Evolutionary conservation across 345 rosid genomes (phyloP), one percentile per base, ranked within the genome.

Genomic region (Psidium guajava): DNA sequence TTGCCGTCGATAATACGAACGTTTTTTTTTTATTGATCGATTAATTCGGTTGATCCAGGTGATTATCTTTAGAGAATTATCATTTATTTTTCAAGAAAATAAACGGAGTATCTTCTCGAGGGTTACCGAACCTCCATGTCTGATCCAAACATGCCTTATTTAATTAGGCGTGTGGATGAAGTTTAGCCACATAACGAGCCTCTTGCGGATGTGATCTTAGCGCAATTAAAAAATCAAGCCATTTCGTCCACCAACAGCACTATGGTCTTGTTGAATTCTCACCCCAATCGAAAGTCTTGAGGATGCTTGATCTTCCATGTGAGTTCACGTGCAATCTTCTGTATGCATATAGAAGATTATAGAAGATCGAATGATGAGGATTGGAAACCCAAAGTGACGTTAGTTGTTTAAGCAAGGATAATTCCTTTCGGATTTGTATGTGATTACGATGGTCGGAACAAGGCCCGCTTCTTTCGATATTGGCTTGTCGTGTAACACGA

Each of bases 71-170:
- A 15, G 6, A 52, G 4, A 50, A 50, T 50, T 50, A 50, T 11
- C 4, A 16, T 69, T 32, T 0, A 69, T 18, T 18, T 69, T 69
- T 18, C 1, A 2, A 6, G 8, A 6, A 16, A 20, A 20, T 1
- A 2, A 18, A 54, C 6, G 9, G 5, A 54, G 3, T 3, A 52
- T 54, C 22, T 6, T 54, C 55, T 54, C 3, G 24, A 32, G 24
- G 13, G 0, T 18, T 9, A 18, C 3, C 0, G 2, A 8, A 3
- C 11, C 1, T 18, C 10, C 22, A 28, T 18, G 40, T 18, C 13
- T 40, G 32, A 32, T 32, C 6, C 2, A 10, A 32, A 36, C 4
- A 64, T 18, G 21, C 9, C 44, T 64, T 4, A 2, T 16, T 32
- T 64, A 18, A 32, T 64, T 64, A 32, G 42, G 13, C 3, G 0